Evolutionary conservation across 1,284 basidiomycete species (phyloP), one percentile per base, ranked within the genome.

Genomic region (Rhizoctonia solani): DNA sequence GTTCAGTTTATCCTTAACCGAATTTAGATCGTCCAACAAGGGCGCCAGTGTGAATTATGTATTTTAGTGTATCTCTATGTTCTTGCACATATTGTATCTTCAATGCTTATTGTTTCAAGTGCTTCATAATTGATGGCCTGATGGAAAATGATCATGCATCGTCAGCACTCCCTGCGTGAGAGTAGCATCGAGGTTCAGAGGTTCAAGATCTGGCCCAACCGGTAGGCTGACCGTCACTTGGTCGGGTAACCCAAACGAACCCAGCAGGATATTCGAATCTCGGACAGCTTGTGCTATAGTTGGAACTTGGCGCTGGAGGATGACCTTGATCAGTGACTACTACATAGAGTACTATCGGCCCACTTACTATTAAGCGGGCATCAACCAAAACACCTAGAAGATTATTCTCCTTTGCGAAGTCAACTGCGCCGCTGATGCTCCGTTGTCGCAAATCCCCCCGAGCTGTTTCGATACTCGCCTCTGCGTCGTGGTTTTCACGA

Each of bases 331-430:
- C 32, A 54, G 39, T 30, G 42, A 50, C 23, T 39, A 23, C 21
- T 46, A 39, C 34, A 19, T 27, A 21, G 13, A 25, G 52, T 42
- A 53, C 27, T 30, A 39, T 39, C 53, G 41, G 37, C 77, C 76
- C 44, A 80, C 84, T 76, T 72, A 95, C 94, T 77, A 98, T 78
- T 69, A 97, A 82, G 44, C 89, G 85, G n/a, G 91, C 89, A 76
- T 98, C 92, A 55, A 97, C 84, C 75, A 97, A 88, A 56, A 99
- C 83, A 67, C 97, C 97, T 68, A 99, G 80, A 41, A 99, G 80
- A 77, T 99, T 99, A 78, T 98, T 98, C 68, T 83, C 82, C 76
- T 91, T 94, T 23, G 95, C 93, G 76, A 98, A 98, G 73, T 96
- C 92, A 66, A 98, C 94, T 16, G 95, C 95, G 70, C 93, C 90